Evolutionary conservation across 345 rosid genomes (phyloP).

Genomic region (Hypericum androsaemum): DNA sequence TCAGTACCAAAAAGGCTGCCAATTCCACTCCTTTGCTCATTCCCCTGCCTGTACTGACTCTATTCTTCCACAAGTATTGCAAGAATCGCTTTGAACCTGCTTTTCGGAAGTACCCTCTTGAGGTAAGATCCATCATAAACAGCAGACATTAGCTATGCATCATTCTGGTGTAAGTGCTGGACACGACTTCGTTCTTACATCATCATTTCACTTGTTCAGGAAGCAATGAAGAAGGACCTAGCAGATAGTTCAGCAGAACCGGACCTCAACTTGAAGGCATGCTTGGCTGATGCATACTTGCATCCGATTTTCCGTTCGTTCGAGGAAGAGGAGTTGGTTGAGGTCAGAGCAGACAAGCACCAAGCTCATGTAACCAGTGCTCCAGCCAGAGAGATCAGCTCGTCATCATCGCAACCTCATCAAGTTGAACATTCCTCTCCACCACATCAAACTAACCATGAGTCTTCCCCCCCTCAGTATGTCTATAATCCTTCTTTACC

Average conservation of each 20-base stretch:
- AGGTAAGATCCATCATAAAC: constrained; percentile 35
- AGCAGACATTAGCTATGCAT: background rate
- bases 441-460: constrained; percentile 22
- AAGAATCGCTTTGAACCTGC: constrained; percentile 91
- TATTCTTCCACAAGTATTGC: constrained; percentile 84
- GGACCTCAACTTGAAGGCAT: constrained; percentile 47
- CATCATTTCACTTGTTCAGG: constrained; percentile 34
- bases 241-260: constrained; percentile 47
- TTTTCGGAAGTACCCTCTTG: constrained; percentile 75
- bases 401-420: constrained; percentile 57
- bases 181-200: background rate
- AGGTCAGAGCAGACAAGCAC: constrained; percentile 22
- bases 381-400: constrained; percentile 35
- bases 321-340: constrained; percentile 43
- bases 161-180: background rate
- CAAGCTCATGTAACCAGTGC: constrained; percentile 15
- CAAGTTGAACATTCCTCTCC: constrained; percentile 20
- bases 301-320: constrained; percentile 84
- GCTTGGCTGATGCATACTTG: constrained; percentile 81
- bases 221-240: constrained; percentile 82
- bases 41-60: constrained; percentile 66
- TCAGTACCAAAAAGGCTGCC: constrained; percentile 81
- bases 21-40: constrained; percentile 79
- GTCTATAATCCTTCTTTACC: constrained; percentile 29
- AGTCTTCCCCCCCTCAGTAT: constrained; percentile 24